Base-by-base conservation (phyloP, 2,329 filamentous ascomycete genomes). In the Fusarium avenaceum region DNA sequence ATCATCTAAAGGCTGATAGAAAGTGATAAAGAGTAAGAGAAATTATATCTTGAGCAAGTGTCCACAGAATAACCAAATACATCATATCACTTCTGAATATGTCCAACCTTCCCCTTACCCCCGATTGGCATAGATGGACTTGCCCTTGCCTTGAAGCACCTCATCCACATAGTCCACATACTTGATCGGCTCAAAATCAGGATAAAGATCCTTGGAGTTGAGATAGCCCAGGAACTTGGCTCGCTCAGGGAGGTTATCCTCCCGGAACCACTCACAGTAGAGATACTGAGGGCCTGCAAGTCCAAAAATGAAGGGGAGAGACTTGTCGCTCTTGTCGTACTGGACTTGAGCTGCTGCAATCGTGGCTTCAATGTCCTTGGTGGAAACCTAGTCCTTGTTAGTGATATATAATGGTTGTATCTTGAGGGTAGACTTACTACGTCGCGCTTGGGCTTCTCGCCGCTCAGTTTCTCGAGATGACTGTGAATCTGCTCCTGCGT, bases 401-500 rank as follows among this genome's bases (percentile, higher is more conserved):
- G 44, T 30, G 6, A 22, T 11, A 17, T 2, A 3, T 6, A 24
- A 8, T 3, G 4, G 2, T 14, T 15, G 8, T 19, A 20, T 17
- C 0, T 6, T 3, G 24, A 3, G 9, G 15, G 14, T 14, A n/a
- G 11, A 35, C 57, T 50, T 30, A 74, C 70, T 14, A 52, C 40
- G 26, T 58, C 60, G 7, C 59, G 55, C n/a, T 77, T 67, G 6
- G 85, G 61, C 62, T 79, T 82, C 71, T 88, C 85, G 6, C 84
- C 84, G 44, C 77, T 81, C 26, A 84, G 60, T 40, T 80, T 75
- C 67, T 87, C 85, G 30, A 87, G 66, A 0, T 83, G 55, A 4
- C 76, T 74, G 48, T 79, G 81, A 6, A 87, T 80, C 50, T 86
- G 70, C 50, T 84, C 84, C 70, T 82, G 79, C 1, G 79, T 80